These are phyloP conservation scores for Penicillium freii DNA, from an alignment of 2,329 filamentous ascomycete genomes.

Conservation along the genomic window DNA sequence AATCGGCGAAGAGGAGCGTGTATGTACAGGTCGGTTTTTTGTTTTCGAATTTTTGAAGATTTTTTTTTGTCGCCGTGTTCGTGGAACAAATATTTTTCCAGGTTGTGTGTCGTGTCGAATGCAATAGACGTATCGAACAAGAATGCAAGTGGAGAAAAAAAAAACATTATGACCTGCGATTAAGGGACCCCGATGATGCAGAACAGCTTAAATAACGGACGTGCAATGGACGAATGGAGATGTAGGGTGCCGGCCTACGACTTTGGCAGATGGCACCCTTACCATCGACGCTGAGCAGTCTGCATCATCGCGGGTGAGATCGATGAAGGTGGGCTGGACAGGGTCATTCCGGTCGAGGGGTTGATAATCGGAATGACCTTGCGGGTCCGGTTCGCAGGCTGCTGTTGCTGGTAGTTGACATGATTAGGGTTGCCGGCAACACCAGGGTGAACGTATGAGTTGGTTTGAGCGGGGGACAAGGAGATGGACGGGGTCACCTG, in stretches of 20 bases:
- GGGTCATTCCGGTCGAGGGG: constrained; percentile 81
- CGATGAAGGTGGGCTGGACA: constrained; percentile 81
- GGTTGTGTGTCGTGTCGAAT: constrained; percentile 31
- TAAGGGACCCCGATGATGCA: constrained; percentile 39
- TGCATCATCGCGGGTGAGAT: constrained; percentile 66
- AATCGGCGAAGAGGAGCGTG: constrained; percentile 29
- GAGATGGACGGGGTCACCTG: constrained; percentile 70
- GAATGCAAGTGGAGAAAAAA: constrained; percentile 24
- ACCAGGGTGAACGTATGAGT: constrained; percentile 62
- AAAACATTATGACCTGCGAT: constrained; percentile 38
- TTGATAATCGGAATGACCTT: constrained; percentile 99
- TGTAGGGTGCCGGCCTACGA: constrained; percentile 24
- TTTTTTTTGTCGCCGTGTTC: constrained; percentile 29
- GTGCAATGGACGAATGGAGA: constrained; percentile 33
- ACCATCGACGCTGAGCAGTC: constrained; percentile 46
- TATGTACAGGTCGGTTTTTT: constrained; percentile 38
- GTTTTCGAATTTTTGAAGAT: constrained; percentile 28
- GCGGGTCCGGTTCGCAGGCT: constrained; percentile 82
- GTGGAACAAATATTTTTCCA: constrained; percentile 29
- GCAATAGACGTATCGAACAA: constrained; percentile 31
- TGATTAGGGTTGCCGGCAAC: constrained; percentile 64
- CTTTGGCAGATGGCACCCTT: constrained; percentile 25
- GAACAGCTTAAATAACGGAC: constrained; percentile 31
- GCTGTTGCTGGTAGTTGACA: constrained; percentile 90
- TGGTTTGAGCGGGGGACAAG: constrained; percentile 62